A percentile compares a stretch with the other conserved stretches of the same genome.
phyloP scores from a whole-genome alignment of 2,329 filamentous ascomycete genomes.

The Paracamarosporium sp. region DNA sequence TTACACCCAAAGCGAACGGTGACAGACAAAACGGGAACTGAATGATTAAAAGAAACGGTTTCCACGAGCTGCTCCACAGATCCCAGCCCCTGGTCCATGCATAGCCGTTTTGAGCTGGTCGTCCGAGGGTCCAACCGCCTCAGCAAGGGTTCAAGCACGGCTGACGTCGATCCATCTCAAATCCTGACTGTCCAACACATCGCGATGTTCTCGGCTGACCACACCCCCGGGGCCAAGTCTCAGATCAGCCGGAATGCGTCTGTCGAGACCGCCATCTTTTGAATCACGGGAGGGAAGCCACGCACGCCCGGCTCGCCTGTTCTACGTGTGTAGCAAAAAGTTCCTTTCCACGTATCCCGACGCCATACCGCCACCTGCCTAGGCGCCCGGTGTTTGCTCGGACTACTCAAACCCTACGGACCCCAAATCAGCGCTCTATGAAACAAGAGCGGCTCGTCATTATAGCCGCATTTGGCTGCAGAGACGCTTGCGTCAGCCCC shows the following conservation, averaged over 20 bases:
- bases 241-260: conserved; percentile 43
- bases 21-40: conserved; percentile 19
- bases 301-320: conserved; percentile 5
- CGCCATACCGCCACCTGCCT: not conserved
- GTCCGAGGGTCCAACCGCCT: conserved; percentile 37
- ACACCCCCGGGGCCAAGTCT: conserved; percentile 39
- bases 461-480: conserved; percentile 20
- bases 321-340: not conserved
- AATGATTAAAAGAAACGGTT: conserved; percentile 9
- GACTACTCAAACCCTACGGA: conserved; percentile 13
- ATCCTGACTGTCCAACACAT: conserved; percentile 31
- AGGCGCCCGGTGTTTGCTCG: conserved; percentile 9
- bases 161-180: conserved; percentile 44
- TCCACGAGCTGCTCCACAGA: conserved; percentile 10
- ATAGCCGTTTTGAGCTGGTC: conserved; percentile 37
- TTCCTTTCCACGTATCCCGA: not conserved
- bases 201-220: conserved; percentile 37
- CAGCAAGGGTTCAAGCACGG: conserved; percentile 36
- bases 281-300: conserved; percentile 17
- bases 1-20: not conserved
- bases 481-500: conserved; percentile 10
- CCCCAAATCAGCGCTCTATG: conserved; percentile 9
- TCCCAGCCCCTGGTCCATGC: conserved; percentile 31
- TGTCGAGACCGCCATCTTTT: conserved; percentile 17
- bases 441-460: conserved; percentile 23